A percentile compares a stretch with the other conserved stretches of the same genome.
phyloP scores from a whole-genome alignment of 805 yeast genomes.

The Groenewaldozyma tartarivorans region DNA sequence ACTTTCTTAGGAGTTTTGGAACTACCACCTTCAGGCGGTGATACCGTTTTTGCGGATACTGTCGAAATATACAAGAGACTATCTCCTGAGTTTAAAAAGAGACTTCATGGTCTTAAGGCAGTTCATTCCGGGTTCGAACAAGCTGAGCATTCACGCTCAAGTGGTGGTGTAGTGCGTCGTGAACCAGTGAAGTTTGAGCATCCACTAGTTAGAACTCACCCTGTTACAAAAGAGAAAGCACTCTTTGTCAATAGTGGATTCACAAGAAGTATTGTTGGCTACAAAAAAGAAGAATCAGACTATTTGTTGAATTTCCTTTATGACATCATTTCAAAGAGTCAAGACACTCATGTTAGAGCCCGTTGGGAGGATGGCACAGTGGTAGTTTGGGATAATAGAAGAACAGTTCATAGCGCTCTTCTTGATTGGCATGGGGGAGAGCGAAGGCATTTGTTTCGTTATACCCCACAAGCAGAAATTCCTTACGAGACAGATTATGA shows the following conservation, averaged over 20 bases:
- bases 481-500: too few relatives aligned
- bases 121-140: constrained; percentile 56
- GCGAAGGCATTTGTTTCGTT: constrained; percentile 61
- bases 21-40: constrained; percentile 59
- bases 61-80: constrained; percentile 62
- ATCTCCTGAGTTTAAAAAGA: constrained; percentile 52
- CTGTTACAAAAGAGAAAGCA: constrained; percentile 52
- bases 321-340: constrained; percentile 38
- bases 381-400: constrained; percentile 69
- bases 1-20: constrained; percentile 59
- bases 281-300: constrained; percentile 60
- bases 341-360: constrained; percentile 63
- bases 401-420: constrained; percentile 60
- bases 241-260: constrained; percentile 47
- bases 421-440: constrained; percentile 57
- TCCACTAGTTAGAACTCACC: constrained; percentile 51
- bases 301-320: constrained; percentile 35
- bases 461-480: constrained; percentile 69
- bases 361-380: constrained; percentile 63
- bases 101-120: constrained; percentile 51
- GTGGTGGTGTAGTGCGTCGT: constrained; percentile 35
- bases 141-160: constrained; percentile 26
- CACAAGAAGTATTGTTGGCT: constrained; percentile 51
- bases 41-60: constrained; percentile 60
- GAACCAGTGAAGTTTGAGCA: constrained; percentile 41